Evolutionary conservation across 345 rosid species (phyloP), one percentile per base, ranked within the genome.

Genomic region (Rhizophora mangle): DNA sequence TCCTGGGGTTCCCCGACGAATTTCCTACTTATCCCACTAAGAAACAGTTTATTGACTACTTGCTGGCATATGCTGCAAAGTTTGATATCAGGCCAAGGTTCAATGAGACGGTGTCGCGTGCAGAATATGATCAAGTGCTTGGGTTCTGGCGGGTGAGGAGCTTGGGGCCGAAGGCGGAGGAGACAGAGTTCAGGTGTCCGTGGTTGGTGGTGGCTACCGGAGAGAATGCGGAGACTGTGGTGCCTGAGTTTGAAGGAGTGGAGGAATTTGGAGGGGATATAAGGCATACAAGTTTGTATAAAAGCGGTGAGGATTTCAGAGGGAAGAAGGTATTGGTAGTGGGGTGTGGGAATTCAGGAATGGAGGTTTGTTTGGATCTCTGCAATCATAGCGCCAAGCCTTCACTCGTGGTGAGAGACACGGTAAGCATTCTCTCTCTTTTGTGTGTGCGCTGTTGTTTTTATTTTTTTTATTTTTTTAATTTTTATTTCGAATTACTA

Each of bases 261-360:
- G 67, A 36, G 4, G 80, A 71, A 27, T 85, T 85, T 73, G 61
- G 68, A 24, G 83, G 85, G 16, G 83, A 74, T 51, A 72, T 85
- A 32, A 16, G 72, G 58, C 88, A 85, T 49, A 77, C 85, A 21
- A 70, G 83, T 66, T 66, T 55, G 37, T 85, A 82, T 73, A 82
- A 60, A 68, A 78, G 79, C 34, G 88, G 86, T 1, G 70, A 80
- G 39, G 71, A 70, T 43, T 82, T 64, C 49, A 52, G 55, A 11
- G 79, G 80, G 16, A 79, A 85, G 74, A 79, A 74, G 21, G 83
- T 85, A 29, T 81, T 85, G 34, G 85, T 85, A 15, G 86, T 85
- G 20, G 88, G 88, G 2, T 82, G 85, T 22, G 88, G 88, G n/a
- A 85, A 85, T 73, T 85, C 88, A 3, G 88, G 88, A 37, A 85